Conservation (phyloP, 176 grass and related monocot genomes). For the Hyparrhenia diplandra region DNA sequence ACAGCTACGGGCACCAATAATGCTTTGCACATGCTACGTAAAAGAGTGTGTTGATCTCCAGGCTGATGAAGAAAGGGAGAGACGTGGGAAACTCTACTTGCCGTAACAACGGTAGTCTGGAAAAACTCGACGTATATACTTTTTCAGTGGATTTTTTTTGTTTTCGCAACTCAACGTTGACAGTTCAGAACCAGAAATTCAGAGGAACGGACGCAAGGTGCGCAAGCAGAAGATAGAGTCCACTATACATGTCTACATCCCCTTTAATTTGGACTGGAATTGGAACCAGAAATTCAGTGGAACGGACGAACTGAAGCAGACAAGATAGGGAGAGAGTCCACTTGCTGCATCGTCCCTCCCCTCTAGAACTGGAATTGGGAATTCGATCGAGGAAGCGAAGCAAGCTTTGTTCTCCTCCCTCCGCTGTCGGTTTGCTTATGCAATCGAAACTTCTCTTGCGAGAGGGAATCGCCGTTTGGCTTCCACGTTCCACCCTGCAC, state of each 20-base stretch:
- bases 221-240: neutral
- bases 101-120: neutral
- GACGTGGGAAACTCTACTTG: neutral
- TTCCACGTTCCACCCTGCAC: neutral
- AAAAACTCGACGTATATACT: neutral
- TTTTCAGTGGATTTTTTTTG: neutral
- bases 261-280: neutral
- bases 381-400: slow-evolving; percentile 13
- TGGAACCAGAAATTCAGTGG: neutral
- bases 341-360: neutral
- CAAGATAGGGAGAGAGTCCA: neutral
- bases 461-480: slow-evolving; percentile 1
- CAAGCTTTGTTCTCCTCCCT: neutral
- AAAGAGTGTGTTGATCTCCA: neutral
- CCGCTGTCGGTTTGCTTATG: neutral
- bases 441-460: neutral
- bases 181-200: neutral
- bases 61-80: neutral
- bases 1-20: neutral
- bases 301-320: neutral
- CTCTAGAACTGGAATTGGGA: neutral
- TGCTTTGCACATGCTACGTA: neutral
- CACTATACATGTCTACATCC: neutral
- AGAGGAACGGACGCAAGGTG: neutral
- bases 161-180: neutral